A percentile compares a stretch with the other conserved stretches of the same genome.
phyloP scores from a whole-genome alignment of 257 asterid genomes.

The Knoxia roxburghii region DNA sequence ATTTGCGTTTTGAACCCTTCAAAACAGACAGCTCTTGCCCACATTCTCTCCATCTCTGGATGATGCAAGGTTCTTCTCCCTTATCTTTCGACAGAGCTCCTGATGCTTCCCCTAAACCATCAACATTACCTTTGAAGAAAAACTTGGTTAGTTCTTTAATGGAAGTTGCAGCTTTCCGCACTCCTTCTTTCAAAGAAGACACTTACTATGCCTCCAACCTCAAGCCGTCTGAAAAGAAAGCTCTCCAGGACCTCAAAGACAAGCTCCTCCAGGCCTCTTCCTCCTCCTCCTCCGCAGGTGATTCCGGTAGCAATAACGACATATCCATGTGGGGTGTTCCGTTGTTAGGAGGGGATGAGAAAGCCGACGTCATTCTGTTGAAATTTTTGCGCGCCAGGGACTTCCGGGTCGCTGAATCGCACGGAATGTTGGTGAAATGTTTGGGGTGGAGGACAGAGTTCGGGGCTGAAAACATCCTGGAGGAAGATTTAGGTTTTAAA shows the following conservation, averaged over 20 bases:
- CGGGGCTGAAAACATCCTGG: slow-evolving; percentile 55
- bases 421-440: slow-evolving; percentile 54
- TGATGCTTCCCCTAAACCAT: slow-evolving; percentile 29
- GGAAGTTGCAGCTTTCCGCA: slow-evolving; percentile 54
- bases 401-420: slow-evolving; percentile 52
- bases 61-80: slow-evolving; percentile 52
- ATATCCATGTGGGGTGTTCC: slow-evolving; percentile 71
- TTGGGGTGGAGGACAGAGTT: slow-evolving; percentile 65
- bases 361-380: slow-evolving; percentile 70
- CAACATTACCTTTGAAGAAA: slow-evolving; percentile 32
- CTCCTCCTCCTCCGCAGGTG: too few species aligned
- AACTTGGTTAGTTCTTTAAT: slow-evolving; percentile 41
- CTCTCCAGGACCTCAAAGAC: slow-evolving; percentile 60
- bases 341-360: slow-evolving; percentile 36
- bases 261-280: slow-evolving; percentile 29
- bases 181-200: slow-evolving; percentile 84
- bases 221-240: slow-evolving; percentile 53
- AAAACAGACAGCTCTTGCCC: too few species aligned
- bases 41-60: too few species aligned
- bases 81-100: slow-evolving; percentile 25
- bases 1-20: too few species aligned
- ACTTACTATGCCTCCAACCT: slow-evolving; percentile 67
- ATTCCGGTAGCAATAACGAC: too few species aligned
- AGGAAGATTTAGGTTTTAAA: slow-evolving; percentile 70
- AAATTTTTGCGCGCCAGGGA: slow-evolving; percentile 92